Percentiles rank a stretch among this genome's conserved stretches.
Evolutionary conservation across 2,329 filamentous ascomycete species (phyloP).

Genomic region (Nemania abortiva): DNA sequence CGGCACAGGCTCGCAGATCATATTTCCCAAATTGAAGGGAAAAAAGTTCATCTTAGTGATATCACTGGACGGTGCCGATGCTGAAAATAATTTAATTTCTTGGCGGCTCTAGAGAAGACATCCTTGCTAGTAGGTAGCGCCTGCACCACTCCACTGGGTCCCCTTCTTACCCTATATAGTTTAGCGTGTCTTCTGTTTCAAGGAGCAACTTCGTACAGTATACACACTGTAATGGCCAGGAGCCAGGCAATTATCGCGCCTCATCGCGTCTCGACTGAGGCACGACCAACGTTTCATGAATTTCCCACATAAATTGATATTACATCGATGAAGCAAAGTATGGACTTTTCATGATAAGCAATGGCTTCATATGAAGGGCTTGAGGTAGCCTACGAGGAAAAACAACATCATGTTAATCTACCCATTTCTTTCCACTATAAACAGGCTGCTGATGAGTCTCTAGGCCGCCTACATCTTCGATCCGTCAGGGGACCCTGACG

Average conservation of each 20-base stretch:
- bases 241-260: constrained; percentile 8
- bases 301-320: neutral
- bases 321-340: neutral
- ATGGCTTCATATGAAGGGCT: constrained; percentile 47
- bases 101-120: neutral
- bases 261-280: constrained; percentile 22
- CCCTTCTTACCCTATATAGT: too few species aligned
- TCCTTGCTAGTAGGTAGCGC: neutral
- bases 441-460: constrained; percentile 32
- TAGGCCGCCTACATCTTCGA: constrained; percentile 74
- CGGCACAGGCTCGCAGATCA: constrained; percentile 18
- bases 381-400: constrained; percentile 47
- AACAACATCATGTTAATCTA: constrained; percentile 48
- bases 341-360: constrained; percentile 4
- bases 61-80: constrained; percentile 14
- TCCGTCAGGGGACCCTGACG: constrained; percentile 57
- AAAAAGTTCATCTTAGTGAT: constrained; percentile 31
- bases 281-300: neutral
- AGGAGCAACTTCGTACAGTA: too few species aligned
- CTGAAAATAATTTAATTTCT: constrained; percentile 5
- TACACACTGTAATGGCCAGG: too few species aligned
- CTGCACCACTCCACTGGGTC: too few species aligned
- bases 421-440: neutral
- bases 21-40: neutral
- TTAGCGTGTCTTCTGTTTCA: too few species aligned